Conservation (phyloP, 208 protist genomes). For the Leishmania braziliensis region DNA sequence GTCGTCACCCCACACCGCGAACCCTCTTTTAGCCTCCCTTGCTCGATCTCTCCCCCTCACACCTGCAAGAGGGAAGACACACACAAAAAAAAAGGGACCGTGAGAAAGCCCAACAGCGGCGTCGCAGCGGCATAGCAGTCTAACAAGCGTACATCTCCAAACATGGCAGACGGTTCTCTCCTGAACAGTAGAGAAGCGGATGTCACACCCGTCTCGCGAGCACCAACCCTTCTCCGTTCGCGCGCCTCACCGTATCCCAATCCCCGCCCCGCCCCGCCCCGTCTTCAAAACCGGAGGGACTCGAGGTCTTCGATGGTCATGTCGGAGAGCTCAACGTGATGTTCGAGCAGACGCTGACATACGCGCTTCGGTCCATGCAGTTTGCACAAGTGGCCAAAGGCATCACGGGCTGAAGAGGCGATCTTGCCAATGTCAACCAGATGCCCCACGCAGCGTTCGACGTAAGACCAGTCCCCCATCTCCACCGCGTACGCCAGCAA, state of each 20-base stretch:
- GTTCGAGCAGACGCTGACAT: constrained; percentile 56
- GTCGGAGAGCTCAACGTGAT: constrained; percentile 57
- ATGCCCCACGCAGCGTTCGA: constrained; percentile 78
- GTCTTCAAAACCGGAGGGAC: constrained; percentile 64
- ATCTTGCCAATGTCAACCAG: constrained; percentile 88
- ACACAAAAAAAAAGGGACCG: not conserved
- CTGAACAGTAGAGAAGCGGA: not conserved
- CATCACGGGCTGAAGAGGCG: constrained; percentile 56
- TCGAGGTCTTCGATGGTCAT: constrained; percentile 83
- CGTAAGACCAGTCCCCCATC: constrained; percentile 75
- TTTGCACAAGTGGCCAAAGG: constrained; percentile 75
- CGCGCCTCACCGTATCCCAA: not conserved
- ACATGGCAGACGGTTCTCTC: not conserved
- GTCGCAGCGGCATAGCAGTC: constrained; percentile 8
- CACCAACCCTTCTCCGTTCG: not conserved
- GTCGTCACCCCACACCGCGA: not conserved
- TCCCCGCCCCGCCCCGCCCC: not conserved
- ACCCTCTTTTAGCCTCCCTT: not conserved
- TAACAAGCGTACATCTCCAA: not conserved
- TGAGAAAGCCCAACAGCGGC: constrained; percentile 1
- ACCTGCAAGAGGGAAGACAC: not conserved
- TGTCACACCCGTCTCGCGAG: not conserved
- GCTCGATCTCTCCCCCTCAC: not conserved
- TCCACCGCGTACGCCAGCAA: constrained; percentile 79
- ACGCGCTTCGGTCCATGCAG: constrained; percentile 70